phyloP scores from a whole-genome alignment of 805 yeast genomes.

The Limtongia smithiae region DNA sequence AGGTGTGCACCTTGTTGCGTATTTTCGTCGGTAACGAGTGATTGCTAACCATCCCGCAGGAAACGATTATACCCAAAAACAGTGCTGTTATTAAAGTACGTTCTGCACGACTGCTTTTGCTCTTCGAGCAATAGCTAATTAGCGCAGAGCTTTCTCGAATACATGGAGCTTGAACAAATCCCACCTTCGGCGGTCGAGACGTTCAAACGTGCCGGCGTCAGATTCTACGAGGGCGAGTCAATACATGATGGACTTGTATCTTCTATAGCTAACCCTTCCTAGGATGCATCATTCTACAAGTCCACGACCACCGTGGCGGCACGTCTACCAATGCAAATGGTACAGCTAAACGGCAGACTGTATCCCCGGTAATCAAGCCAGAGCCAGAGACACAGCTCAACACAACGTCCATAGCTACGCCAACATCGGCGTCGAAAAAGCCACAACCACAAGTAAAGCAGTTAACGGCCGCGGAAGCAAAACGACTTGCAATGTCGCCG shows the following conservation, averaged over 20 bases:
- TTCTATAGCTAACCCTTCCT: neutral
- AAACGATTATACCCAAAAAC: slow-evolving; percentile 76
- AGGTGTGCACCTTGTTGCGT: slow-evolving; percentile 33
- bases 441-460: neutral
- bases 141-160: slow-evolving; percentile 56
- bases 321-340: slow-evolving; percentile 8
- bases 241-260: neutral
- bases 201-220: slow-evolving; percentile 77
- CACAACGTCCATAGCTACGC: too few species aligned
- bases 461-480: neutral
- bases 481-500: neutral
- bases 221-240: slow-evolving; percentile 63
- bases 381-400: too few species aligned
- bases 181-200: slow-evolving; percentile 90
- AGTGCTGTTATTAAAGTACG: slow-evolving; percentile 65
- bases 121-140: neutral
- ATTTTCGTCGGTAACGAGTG: too few species aligned
- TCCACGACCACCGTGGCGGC: slow-evolving; percentile 75
- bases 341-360: neutral
- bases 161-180: slow-evolving; percentile 74
- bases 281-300: slow-evolving; percentile 74
- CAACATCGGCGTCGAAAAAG: too few species aligned
- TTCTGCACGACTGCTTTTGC: neutral
- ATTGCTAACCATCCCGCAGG: too few species aligned
- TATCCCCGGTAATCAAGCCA: too few species aligned